Evolutionary conservation across 345 rosid species (phyloP).

Genomic region (Bruguiera gymnorhiza): DNA sequence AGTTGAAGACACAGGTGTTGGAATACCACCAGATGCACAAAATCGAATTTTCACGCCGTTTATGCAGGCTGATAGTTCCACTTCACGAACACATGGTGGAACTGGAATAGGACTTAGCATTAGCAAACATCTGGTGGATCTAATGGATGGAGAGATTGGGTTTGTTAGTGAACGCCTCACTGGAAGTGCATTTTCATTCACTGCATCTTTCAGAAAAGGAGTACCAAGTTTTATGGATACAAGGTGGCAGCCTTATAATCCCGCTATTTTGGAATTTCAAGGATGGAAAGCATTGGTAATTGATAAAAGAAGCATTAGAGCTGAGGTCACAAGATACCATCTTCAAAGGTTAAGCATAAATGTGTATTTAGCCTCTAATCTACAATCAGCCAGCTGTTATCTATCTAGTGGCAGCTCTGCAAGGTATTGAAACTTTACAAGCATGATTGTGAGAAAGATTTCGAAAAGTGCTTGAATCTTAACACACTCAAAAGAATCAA

Average conservation of each 20-base stretch:
- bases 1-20: conserved; percentile 93
- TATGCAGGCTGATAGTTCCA: conserved; percentile 97
- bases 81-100: conserved; percentile 93
- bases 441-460: conserved; percentile 1
- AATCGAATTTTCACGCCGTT: conserved; percentile 84
- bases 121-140: conserved; percentile 81
- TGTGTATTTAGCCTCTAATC: conserved; percentile 39
- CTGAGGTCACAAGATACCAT: conserved; percentile 77
- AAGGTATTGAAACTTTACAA: conserved; percentile 37
- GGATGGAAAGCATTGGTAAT: conserved; percentile 69
- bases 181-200: conserved; percentile 89
- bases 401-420: conserved; percentile 30
- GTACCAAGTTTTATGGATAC: conserved; percentile 39
- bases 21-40: conserved; percentile 78
- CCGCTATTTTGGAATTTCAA: conserved; percentile 45
- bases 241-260: conserved; percentile 43
- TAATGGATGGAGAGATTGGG: conserved; percentile 91
- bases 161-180: conserved; percentile 68
- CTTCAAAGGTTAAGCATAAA: conserved; percentile 66
- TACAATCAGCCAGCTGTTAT: conserved; percentile 40
- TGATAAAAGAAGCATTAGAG: conserved; percentile 67
- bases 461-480: conserved; percentile 5
- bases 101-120: conserved; percentile 97
- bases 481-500: neutral
- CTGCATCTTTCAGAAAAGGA: conserved; percentile 58